phyloP scores from a whole-genome alignment of 371 early-diverging fungal species.

The Mortierella sp. region DNA sequence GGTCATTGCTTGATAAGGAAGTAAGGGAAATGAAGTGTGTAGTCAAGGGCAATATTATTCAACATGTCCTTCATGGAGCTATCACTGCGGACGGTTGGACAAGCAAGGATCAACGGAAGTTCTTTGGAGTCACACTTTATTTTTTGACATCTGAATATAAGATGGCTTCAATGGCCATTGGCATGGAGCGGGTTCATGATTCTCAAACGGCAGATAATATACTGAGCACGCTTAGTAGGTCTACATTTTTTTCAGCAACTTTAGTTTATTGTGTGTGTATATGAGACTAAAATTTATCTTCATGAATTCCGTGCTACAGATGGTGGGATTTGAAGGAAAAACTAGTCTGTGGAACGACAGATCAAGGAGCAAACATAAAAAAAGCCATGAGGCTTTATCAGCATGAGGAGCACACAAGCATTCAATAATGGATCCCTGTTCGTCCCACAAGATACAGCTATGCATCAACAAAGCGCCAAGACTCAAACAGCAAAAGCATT shows the following conservation, averaged over 20 bases:
- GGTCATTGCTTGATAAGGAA: background rate
- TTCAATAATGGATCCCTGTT: constrained; percentile 14
- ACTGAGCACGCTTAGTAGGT: constrained; percentile 11
- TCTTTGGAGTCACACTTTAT: constrained; percentile 10
- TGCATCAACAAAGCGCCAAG: constrained; percentile 24
- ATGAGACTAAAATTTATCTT: constrained; percentile 8
- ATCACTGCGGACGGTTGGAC: constrained; percentile 21
- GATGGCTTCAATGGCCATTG: constrained; percentile 15
- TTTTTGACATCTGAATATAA: constrained; percentile 6
- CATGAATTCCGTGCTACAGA: background rate
- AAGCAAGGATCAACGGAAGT: constrained; percentile 16
- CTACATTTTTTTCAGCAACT: background rate
- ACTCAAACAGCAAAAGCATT: background rate
- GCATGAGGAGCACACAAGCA: background rate
- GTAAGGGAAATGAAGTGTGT: background rate
- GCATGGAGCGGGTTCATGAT: constrained; percentile 9
- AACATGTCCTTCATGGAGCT: background rate
- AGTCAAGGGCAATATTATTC: constrained; percentile 1
- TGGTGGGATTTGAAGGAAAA: constrained; percentile 9
- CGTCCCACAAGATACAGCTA: constrained; percentile 24
- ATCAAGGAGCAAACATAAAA: constrained; percentile 37
- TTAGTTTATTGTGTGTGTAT: background rate
- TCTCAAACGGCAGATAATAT: constrained; percentile 15
- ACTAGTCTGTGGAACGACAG: constrained; percentile 20
- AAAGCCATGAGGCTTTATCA: constrained; percentile 4